Evolutionary conservation across 176 grass and related monocot species (phyloP).

Genomic region (Ensete ventricosum): DNA sequence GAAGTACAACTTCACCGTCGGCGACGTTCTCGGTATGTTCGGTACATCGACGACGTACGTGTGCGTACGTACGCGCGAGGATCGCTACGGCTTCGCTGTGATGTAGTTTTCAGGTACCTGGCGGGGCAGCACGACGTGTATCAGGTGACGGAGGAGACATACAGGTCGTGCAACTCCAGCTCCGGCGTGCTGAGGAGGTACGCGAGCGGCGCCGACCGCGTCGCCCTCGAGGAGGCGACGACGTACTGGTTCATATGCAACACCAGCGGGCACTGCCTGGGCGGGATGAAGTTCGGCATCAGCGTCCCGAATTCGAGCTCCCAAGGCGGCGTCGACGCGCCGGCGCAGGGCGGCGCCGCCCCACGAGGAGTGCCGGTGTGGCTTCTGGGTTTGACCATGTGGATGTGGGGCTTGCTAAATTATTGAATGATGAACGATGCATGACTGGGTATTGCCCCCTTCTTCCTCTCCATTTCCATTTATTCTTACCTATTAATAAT

Average conservation of each 20-base stretch:
- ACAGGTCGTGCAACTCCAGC: conserved; percentile 28
- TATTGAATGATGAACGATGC: no score
- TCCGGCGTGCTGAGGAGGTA: conserved; percentile 24
- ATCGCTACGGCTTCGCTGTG: no score
- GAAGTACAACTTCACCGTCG: conserved; percentile 79
- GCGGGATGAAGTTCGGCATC: conserved; percentile 65
- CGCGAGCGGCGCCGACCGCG: conserved; percentile 29
- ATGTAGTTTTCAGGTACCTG: conserved; percentile 42
- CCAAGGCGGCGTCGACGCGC: neutral
- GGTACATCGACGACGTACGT: no score
- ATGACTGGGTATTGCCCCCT: neutral
- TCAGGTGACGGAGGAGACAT: conserved; percentile 36
- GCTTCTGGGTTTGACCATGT: neutral
- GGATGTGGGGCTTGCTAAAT: neutral
- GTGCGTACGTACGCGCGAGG: no score
- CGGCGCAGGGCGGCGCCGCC: neutral
- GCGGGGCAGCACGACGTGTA: conserved; percentile 36
- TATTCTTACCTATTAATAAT: no score
- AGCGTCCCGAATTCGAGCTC: conserved; percentile 5
- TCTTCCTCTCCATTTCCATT: no score
- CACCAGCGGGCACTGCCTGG: conserved; percentile 52
- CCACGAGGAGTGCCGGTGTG: neutral
- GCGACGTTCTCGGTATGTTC: conserved; percentile 48
- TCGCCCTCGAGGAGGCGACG: conserved; percentile 34
- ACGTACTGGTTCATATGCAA: conserved; percentile 67